phyloP scores from a whole-genome alignment of 805 yeast genomes.

The Saccharomycopsis fermentans region DNA sequence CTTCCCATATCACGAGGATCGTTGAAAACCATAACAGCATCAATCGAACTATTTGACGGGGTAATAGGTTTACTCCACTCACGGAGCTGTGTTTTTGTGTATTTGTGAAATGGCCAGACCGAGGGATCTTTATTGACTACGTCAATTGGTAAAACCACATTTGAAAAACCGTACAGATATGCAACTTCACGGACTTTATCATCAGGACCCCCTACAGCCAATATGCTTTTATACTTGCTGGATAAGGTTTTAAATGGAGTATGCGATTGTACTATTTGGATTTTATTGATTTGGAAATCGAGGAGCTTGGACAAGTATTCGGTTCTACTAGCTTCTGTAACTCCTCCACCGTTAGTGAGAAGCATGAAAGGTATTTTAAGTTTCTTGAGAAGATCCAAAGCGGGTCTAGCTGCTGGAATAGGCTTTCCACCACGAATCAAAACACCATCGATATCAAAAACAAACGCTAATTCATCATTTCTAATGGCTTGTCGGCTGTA shows the following conservation, averaged over 20 bases:
- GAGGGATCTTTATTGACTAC: slow-evolving; percentile 46
- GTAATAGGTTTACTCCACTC: slow-evolving; percentile 31
- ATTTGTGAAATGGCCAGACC: slow-evolving; percentile 62
- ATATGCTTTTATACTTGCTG: slow-evolving; percentile 44
- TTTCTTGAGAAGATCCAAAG: slow-evolving; percentile 43
- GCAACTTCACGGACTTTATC: slow-evolving; percentile 70
- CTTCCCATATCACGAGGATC: slow-evolving; percentile 87
- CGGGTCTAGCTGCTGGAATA: slow-evolving; percentile 53
- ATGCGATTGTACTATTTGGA: slow-evolving; percentile 76
- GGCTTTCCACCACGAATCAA: slow-evolving; percentile 62
- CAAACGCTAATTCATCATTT: slow-evolving; percentile 8
- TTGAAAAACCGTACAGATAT: slow-evolving; percentile 60
- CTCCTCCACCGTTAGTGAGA: slow-evolving; percentile 88
- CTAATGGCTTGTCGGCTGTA: not conserved
- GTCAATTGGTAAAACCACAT: slow-evolving; percentile 67
- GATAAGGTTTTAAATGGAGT: slow-evolving; percentile 66
- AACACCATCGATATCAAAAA: slow-evolving; percentile 67
- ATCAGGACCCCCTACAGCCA: slow-evolving; percentile 77
- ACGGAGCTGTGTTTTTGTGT: slow-evolving; percentile 34
- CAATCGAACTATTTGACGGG: slow-evolving; percentile 36
- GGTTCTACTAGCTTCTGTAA: slow-evolving; percentile 51
- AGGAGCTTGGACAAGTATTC: slow-evolving; percentile 21
- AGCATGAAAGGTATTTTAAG: slow-evolving; percentile 65
- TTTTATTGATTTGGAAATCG: slow-evolving; percentile 32
- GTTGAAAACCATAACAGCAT: slow-evolving; percentile 73